Evolutionary conservation across 768 basidiomycete species (phyloP), one percentile per base, ranked within the genome.

Genomic region (Coprinopsis cinerea): DNA sequence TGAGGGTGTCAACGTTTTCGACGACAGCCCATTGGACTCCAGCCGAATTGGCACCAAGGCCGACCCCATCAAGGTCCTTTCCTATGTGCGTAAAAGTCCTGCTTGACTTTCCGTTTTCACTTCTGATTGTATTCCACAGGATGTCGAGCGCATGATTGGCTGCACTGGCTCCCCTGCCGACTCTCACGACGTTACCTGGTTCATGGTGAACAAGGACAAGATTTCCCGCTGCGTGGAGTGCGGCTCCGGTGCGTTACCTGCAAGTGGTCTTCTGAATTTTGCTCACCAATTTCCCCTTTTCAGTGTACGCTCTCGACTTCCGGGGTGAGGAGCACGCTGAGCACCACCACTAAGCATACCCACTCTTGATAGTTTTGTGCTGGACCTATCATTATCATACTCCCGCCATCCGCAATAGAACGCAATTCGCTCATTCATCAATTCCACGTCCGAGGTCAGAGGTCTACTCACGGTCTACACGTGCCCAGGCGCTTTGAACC

Each of bases 91-190:
- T 58, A 48, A 51, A 45, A 30, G 35, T 23, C n/a, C 41, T n/a
- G 6, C 26, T 37, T 39, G 35, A 49, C 47, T 3, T 10, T 26
- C 14, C 53, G 46, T 27, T 39, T 39, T 2, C n/a, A 6, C 43
- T 36, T 26, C 26, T 50, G n/a, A 34, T 46, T 44, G 49, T 17
- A 40, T 15, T 51, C 32, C 53, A 34, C 51, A 94, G 92, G 87
- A 87, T 55, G 71, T 78, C 30, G 80, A 85, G 55, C 91, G 95
- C 53, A 79, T 90, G 49, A 73, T 98, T 63, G 95, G 95, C 40
- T 98, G 94, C 77, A 93, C 95, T 35, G 95, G 95, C 46, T 83
- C 78, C 61, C 95, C 95, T 9, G 90, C 88, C 39, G 95, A 98
- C 69, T 94, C 92, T 27, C 95, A 97, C 70, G 92, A 97, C 59